phyloP scores from a whole-genome alignment of 106 monocot species.

The Gastrodia elata region DNA sequence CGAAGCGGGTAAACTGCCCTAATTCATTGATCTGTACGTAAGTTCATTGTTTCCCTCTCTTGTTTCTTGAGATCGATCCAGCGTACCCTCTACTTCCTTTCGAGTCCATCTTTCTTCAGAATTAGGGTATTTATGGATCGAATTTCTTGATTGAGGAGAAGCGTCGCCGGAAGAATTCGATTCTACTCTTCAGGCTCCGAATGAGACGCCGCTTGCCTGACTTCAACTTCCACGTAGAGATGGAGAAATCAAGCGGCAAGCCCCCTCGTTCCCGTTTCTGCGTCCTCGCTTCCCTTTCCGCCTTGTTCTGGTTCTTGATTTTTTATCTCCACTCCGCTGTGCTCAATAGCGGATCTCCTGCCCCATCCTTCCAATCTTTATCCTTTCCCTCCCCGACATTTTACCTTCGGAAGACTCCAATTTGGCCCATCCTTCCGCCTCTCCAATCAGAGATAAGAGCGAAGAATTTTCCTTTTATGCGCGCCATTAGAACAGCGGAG shows the following conservation, averaged over 20 bases:
- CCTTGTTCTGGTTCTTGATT: slow-evolving; percentile 72
- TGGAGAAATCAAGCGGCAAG: slow-evolving; percentile 61
- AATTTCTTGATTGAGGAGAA: slow-evolving; percentile 3
- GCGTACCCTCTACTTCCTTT: background rate
- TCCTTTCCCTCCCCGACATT: background rate
- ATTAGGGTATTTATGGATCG: background rate
- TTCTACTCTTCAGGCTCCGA: slow-evolving; percentile 9
- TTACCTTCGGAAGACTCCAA: slow-evolving; percentile 4
- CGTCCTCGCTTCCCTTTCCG: slow-evolving; percentile 40
- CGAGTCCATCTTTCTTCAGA: background rate
- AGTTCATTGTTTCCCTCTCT: background rate
- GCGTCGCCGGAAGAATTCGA: background rate
- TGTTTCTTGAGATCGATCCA: background rate
- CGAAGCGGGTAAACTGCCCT: background rate
- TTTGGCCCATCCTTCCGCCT: slow-evolving; percentile 28
- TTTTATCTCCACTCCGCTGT: slow-evolving; percentile 74
- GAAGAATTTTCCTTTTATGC: slow-evolving; percentile 16
- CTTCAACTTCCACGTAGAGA: slow-evolving; percentile 32
- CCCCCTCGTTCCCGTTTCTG: slow-evolving; percentile 50
- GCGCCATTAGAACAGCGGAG: slow-evolving; percentile 15
- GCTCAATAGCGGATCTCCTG: slow-evolving; percentile 13
- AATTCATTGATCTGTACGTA: background rate
- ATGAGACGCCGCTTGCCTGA: slow-evolving; percentile 55
- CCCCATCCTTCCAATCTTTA: background rate
- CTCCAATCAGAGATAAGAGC: background rate